Evolutionary conservation across 2,329 filamentous ascomycete species (phyloP).

Genomic region (Emmonsiellopsis sp.): DNA sequence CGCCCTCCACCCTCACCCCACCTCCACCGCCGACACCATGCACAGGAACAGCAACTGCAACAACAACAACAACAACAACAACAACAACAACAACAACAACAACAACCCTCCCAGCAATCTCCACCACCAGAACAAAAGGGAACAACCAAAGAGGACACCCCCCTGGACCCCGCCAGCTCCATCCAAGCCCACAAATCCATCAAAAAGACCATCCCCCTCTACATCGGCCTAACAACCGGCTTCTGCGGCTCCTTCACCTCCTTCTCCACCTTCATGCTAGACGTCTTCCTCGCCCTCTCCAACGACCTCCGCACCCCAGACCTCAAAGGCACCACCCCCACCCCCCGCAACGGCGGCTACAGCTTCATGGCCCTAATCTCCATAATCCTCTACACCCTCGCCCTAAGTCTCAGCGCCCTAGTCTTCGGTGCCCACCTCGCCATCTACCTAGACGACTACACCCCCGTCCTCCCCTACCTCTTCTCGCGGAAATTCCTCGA

Average conservation of each 20-base stretch:
- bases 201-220: slow-evolving; percentile 83
- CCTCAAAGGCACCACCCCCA: slow-evolving; percentile 40
- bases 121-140: background rate
- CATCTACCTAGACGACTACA: slow-evolving; percentile 46
- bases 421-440: slow-evolving; percentile 68
- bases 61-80: background rate
- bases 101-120: background rate
- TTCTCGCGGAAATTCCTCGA: slow-evolving; percentile 55
- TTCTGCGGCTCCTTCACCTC: slow-evolving; percentile 87
- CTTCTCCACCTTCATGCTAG: slow-evolving; percentile 77
- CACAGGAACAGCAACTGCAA: background rate
- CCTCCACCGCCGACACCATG: slow-evolving; percentile 2
- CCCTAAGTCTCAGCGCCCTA: slow-evolving; percentile 60
- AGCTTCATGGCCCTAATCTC: slow-evolving; percentile 73
- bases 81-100: background rate
- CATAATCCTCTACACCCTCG: slow-evolving; percentile 62
- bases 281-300: slow-evolving; percentile 67
- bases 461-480: slow-evolving; percentile 50
- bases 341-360: slow-evolving; percentile 59
- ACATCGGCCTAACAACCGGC: slow-evolving; percentile 75
- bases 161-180: slow-evolving; percentile 26
- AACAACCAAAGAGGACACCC: background rate
- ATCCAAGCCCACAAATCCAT: slow-evolving; percentile 48
- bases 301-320: slow-evolving; percentile 57
- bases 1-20: slow-evolving; percentile 19